Percentiles rank a stretch among this genome's conserved stretches.
These are phyloP conservation scores for Claviceps sp. DNA, from an alignment of 2,329 filamentous ascomycete genomes.

Conservation along the genomic window DNA sequence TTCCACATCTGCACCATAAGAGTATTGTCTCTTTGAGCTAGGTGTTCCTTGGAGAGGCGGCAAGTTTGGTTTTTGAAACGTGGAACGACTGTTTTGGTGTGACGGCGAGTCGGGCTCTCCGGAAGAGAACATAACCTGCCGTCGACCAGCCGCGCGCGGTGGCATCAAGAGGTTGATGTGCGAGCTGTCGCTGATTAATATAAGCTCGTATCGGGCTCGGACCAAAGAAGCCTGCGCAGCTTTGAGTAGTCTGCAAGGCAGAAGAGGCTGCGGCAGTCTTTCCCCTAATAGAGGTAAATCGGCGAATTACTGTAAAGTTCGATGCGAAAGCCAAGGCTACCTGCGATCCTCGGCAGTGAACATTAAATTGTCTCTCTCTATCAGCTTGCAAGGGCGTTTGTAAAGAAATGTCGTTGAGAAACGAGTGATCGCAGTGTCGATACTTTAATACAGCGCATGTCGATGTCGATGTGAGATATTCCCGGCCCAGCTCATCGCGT, in stretches of 20 bases:
- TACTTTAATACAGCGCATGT: slow-evolving; percentile 15
- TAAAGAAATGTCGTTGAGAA: slow-evolving; percentile 3
- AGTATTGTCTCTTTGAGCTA: slow-evolving; percentile 23
- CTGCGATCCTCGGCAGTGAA: background rate
- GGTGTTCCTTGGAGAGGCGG: slow-evolving; percentile 19
- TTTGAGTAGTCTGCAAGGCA: background rate
- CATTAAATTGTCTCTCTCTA: background rate
- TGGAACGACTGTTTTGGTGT: background rate
- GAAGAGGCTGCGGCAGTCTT: background rate
- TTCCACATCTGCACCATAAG: slow-evolving; percentile 24
- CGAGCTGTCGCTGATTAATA: background rate
- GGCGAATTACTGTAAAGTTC: background rate
- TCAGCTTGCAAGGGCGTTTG: background rate
- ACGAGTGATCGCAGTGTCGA: slow-evolving; percentile 3
- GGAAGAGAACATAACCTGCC: slow-evolving; percentile 3
- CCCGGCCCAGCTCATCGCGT: slow-evolving; percentile 1
- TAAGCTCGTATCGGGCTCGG: background rate
- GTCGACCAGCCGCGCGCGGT: slow-evolving; percentile 5
- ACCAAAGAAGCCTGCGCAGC: background rate
- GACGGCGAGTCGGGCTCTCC: slow-evolving; percentile 5
- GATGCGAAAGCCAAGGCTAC: background rate
- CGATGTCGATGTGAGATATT: slow-evolving; percentile 6
- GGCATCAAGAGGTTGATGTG: slow-evolving; percentile 7
- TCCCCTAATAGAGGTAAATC: background rate
- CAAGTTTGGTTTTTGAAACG: slow-evolving; percentile 14